Base-by-base conservation (phyloP, 2,329 filamentous ascomycete species). In the Blastomyces parvus region DNA sequence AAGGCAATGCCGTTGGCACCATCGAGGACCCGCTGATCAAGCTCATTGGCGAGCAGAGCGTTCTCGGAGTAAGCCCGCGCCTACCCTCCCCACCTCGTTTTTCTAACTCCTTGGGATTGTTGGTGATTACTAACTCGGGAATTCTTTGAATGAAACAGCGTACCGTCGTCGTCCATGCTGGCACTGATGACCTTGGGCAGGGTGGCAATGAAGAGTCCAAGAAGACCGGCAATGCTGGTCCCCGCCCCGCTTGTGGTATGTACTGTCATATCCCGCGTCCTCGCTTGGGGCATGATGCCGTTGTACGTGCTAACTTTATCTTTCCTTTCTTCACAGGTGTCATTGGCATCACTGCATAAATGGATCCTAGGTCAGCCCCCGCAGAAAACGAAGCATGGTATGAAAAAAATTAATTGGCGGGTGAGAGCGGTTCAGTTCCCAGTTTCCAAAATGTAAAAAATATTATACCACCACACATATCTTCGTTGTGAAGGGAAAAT, bases 221-320 rank as follows among this genome's bases (percentile, higher is more conserved):
- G 84, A 97, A 95, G 88, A 99, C 94, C 69, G 94, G 94, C 70
- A 99, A 97, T 78, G 94, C 94, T 76, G 94, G 94, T 73, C 78
- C 82, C 71, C 90, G 94, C 76, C 94, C 94, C 76, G 94, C 94
- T 77, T 99, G 94, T 81, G 94, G 94, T 90, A 84, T 76, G 85
- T 79, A 62, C 53, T 9, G 30, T 25, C 6, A 44, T 40, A 13
- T 58, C 59, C 4, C 48, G 19, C 42, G 57, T 0, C 17, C 40
- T 13, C 13, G 40, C n/a, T 27, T 30, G 50, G 5, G 50, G 9
- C 8, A 50, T 50, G n/a, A 38, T 61, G 11, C 19, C 14, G 57
- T 52, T 53, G 42, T 33, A 33, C 7, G 5, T 33, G 44, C 56
- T 25, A 19, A 27, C 62, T 14, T 14, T 27, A 62, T 9, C 19